phyloP scores from a whole-genome alignment of 2,329 filamentous ascomycete species.

The Microascus cirrosus region DNA sequence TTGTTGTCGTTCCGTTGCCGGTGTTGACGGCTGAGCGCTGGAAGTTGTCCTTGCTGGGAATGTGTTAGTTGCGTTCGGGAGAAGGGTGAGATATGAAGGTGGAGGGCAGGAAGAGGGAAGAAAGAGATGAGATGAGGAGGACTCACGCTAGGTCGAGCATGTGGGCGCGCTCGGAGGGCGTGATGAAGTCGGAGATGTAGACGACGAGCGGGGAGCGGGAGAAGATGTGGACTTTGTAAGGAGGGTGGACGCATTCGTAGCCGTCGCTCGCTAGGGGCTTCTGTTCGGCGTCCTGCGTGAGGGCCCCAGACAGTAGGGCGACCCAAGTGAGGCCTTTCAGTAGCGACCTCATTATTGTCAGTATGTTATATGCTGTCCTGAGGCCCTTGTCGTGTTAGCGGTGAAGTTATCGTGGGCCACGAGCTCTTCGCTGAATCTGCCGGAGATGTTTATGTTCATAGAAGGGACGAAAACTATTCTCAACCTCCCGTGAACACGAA shows the following conservation, averaged over 20 bases:
- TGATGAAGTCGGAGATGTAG: constrained; percentile 36
- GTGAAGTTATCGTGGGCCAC: too few species aligned
- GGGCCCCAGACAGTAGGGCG: neutral
- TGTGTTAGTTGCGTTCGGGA: constrained; percentile 5
- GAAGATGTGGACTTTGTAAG: constrained; percentile 30
- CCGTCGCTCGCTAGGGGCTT: constrained; percentile 1
- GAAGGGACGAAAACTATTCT: too few species aligned
- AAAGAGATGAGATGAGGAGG: too few species aligned
- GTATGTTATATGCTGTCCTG: neutral
- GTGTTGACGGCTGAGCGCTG: constrained; percentile 29
- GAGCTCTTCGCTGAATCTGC: too few species aligned
- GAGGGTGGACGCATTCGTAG: constrained; percentile 15
- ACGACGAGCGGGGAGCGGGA: constrained; percentile 37
- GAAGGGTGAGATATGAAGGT: neutral
- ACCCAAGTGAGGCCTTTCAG: neutral
- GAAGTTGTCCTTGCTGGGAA: constrained; percentile 27
- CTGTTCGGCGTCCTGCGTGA: neutral
- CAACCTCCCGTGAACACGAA: neutral
- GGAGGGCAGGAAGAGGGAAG: neutral
- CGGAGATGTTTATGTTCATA: too few species aligned
- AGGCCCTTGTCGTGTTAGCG: neutral
- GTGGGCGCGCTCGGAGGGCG: constrained; percentile 25
- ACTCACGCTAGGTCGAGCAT: constrained; percentile 29
- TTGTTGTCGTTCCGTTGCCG: constrained; percentile 18
- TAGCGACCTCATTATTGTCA: neutral